These are phyloP conservation scores for Colletotrichum sp. DNA, from an alignment of 2,329 filamentous ascomycete genomes.

Conservation along the genomic window DNA sequence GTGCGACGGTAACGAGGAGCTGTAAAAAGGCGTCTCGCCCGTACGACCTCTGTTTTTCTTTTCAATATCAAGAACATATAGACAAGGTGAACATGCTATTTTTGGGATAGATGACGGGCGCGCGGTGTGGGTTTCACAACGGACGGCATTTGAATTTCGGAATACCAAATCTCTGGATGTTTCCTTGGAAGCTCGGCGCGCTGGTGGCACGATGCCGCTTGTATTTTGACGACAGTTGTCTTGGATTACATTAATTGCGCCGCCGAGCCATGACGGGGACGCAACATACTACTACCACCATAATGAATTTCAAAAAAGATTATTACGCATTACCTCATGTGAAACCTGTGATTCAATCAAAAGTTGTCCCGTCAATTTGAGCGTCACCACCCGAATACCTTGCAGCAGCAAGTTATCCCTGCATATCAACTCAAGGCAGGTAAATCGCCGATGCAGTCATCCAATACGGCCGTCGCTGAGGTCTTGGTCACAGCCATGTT, in stretches of 20 bases:
- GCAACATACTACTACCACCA: neutral
- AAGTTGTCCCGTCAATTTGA: neutral
- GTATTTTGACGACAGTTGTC: neutral
- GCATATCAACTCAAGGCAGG: neutral
- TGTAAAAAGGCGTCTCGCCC: slow-evolving; percentile 31
- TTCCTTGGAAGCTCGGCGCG: neutral
- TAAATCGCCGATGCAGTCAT: slow-evolving; percentile 11
- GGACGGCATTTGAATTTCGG: slow-evolving; percentile 10
- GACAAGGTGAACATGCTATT: slow-evolving; percentile 2
- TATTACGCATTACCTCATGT: neutral
- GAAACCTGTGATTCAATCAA: neutral
- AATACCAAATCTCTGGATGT: neutral
- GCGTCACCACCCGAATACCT: neutral
- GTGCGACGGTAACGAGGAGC: slow-evolving; percentile 64
- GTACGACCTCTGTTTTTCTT: neutral
- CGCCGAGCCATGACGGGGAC: neutral
- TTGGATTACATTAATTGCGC: neutral
- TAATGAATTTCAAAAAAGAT: neutral
- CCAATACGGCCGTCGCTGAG: neutral
- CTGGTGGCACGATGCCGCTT: neutral
- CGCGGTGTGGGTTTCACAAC: slow-evolving; percentile 2
- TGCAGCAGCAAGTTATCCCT: neutral
- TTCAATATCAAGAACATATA: slow-evolving; percentile 1
- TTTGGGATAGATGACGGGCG: slow-evolving; percentile 15
- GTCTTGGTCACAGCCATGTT: neutral